Evolutionary conservation across 192 early-diverging fungal genomes (phyloP).

Genomic region (Coemansia reversa): DNA sequence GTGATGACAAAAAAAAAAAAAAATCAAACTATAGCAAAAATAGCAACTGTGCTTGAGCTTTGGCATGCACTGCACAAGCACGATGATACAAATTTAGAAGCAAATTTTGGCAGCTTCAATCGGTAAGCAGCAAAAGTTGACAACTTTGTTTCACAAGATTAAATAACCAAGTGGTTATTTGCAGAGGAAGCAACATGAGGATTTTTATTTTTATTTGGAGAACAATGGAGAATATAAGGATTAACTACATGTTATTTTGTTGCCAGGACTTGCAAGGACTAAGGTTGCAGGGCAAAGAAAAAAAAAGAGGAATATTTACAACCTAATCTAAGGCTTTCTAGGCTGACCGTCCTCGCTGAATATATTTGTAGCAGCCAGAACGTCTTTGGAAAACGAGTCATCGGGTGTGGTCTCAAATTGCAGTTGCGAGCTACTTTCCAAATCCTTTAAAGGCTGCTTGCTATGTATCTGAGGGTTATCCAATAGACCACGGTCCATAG

Average conservation of each 20-base stretch:
- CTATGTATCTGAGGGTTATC: not conserved
- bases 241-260: not conserved
- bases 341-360: slow-evolving; percentile 3
- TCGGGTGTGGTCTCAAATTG: slow-evolving; percentile 8
- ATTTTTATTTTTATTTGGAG: no score
- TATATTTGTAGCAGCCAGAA: slow-evolving; percentile 10
- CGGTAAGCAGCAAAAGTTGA: not conserved
- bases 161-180: no score
- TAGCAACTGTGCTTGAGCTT: not conserved
- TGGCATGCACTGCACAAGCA: not conserved
- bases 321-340: not conserved
- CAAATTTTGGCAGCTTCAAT: not conserved
- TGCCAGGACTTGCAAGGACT: not conserved
- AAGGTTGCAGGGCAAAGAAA: not conserved
- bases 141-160: not conserved
- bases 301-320: not conserved
- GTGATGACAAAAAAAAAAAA: not conserved
- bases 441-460: not conserved
- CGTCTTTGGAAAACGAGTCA: slow-evolving; percentile 26
- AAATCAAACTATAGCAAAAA: not conserved
- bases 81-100: no score
- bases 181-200: not conserved
- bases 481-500: not conserved
- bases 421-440: not conserved
- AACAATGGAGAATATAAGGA: not conserved